Evolutionary conservation across 2,329 filamentous ascomycete species (phyloP).

Genomic region (Neurospora crassa): DNA sequence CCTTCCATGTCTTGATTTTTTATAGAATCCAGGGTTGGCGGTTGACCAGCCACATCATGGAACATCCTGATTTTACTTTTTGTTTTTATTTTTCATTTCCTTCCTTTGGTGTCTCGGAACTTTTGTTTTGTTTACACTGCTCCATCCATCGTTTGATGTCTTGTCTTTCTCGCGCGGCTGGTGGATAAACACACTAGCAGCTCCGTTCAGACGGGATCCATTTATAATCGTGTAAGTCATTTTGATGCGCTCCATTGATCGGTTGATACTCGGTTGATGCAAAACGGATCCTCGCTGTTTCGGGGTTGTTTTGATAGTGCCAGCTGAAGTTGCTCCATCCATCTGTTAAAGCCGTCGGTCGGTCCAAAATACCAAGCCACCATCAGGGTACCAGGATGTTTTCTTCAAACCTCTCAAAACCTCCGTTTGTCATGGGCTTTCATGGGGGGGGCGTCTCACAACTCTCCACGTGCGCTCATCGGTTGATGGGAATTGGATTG

Average conservation of each 20-base stretch:
- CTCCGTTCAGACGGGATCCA: neutral
- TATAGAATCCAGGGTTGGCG: neutral
- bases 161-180: neutral
- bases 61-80: too few species aligned
- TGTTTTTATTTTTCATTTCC: too few species aligned
- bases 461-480: neutral
- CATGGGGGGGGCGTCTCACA: neutral
- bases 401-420: neutral
- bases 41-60: neutral
- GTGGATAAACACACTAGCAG: neutral
- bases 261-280: neutral
- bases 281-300: neutral
- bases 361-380: neutral
- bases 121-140: neutral
- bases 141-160: neutral
- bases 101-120: neutral
- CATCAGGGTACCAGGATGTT: neutral
- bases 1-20: neutral
- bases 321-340: neutral
- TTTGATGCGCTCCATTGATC: neutral
- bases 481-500: neutral
- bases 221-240: neutral
- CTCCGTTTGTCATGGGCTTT: neutral
- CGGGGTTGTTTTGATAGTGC: neutral
- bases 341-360: neutral